Conservation (phyloP, 192 early-diverging fungal species). For the Coemansia sp. region DNA sequence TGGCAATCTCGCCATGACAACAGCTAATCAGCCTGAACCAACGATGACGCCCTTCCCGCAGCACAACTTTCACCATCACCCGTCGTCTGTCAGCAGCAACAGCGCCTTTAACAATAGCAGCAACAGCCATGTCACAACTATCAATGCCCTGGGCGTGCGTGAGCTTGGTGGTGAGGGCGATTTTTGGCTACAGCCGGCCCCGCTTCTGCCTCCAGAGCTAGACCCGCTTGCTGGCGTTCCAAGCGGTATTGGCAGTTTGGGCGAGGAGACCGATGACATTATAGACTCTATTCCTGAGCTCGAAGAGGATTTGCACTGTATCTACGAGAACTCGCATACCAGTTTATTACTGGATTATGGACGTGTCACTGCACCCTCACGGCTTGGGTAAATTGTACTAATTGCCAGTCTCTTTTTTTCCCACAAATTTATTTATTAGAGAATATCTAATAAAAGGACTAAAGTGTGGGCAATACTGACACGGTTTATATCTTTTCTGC, state of each 20-base stretch:
- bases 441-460: not conserved
- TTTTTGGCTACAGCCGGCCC: slow-evolving; percentile 39
- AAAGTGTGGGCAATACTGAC: too few relatives aligned
- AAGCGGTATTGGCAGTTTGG: slow-evolving; percentile 35
- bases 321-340: slow-evolving; percentile 69
- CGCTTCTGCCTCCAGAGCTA: slow-evolving; percentile 46
- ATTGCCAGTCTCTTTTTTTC: not conserved
- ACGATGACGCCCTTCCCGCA: slow-evolving; percentile 10
- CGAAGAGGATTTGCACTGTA: slow-evolving; percentile 65
- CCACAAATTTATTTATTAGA: not conserved
- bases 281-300: slow-evolving; percentile 66
- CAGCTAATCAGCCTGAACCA: slow-evolving; percentile 1
- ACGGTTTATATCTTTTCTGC: too few relatives aligned
- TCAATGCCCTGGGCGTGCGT: slow-evolving; percentile 49
- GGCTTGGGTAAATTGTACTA: slow-evolving; percentile 53
- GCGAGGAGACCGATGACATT: slow-evolving; percentile 37
- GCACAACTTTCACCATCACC: slow-evolving; percentile 2
- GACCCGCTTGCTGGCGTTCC: slow-evolving; percentile 21
- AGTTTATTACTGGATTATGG: slow-evolving; percentile 71
- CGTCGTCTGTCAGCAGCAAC: slow-evolving; percentile 5
- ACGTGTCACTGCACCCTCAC: slow-evolving; percentile 64
- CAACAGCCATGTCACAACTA: slow-evolving; percentile 27
- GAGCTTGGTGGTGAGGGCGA: slow-evolving; percentile 41
- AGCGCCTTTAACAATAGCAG: not conserved
- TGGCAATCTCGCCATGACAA: not conserved